Evolutionary conservation across 2,329 filamentous ascomycete species (phyloP), one percentile per base, ranked within the genome.

Genomic region (Fusarium domesticum): DNA sequence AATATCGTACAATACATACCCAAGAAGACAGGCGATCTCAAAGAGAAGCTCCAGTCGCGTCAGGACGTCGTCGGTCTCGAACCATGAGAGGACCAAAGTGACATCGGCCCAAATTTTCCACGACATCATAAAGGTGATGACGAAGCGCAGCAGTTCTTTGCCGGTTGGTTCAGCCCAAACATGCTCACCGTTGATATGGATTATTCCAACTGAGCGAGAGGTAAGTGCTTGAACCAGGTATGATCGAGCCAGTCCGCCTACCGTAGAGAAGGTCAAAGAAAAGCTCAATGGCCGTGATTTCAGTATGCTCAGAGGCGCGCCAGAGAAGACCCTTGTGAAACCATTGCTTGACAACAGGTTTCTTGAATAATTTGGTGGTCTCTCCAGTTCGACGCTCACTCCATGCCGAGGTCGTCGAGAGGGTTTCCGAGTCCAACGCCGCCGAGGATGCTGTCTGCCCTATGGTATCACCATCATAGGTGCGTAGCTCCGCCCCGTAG

Each of bases 41-140:
- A 84, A 82, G 1, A 85, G 64, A 14, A 85, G 72, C n/a, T 72
- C 74, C 19, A 81, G 48, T 16, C 81, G 68, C 47, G 81, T 77
- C 11, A 80, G 57, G 28, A 85, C 72, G 52, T 85, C 81, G 50
- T 83, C 77, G 18, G 73, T 75, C 52, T 84, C 77, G 55, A 84
- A 83, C 80, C 80, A 82, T 45, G 71, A 75, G 45, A 84, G 70
- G 7, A 80, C 65, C 17, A 78, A 57, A 8, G 74, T 70, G 37
- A 84, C 70, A 48, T 84, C 81, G 37, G 70, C 71, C 81, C 81
- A 85, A 49, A 84, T 78, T 56, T 82, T 83, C 73, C 76, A 83
- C 20, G 75, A 75, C 66, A 84, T 74, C 48, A 78, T 75, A 56
- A 85, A 84, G 0, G 77, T 81, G 33, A 83, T 76, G 40, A 72